These are phyloP conservation scores for Hymenoscyphus scutula DNA, from an alignment of 2,329 filamentous ascomycete genomes.

Conservation along the genomic window DNA sequence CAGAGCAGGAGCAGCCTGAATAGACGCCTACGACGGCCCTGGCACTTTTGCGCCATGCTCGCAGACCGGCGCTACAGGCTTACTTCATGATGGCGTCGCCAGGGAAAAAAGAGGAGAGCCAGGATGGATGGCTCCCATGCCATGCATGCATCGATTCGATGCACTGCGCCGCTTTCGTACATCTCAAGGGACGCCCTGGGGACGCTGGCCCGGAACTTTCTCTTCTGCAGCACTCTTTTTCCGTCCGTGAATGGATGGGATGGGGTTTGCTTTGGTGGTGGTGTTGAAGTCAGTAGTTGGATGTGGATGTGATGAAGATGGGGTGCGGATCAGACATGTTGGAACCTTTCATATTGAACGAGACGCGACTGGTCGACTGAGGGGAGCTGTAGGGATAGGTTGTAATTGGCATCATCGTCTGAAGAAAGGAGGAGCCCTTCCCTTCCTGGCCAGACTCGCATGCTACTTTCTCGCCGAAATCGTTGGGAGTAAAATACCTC, in stretches of 20 bases:
- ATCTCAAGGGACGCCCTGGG: conserved; percentile 14
- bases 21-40: conserved; percentile 5
- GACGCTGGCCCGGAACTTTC: conserved; percentile 18
- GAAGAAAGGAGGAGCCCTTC: too few relatives aligned
- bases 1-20: conserved; percentile 17
- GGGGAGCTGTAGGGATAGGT: background rate
- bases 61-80: conserved; percentile 3
- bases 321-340: background rate
- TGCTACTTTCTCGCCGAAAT: too few relatives aligned
- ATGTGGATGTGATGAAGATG: background rate
- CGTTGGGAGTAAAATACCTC: too few relatives aligned
- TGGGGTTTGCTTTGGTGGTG: background rate
- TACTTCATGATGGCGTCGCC: background rate
- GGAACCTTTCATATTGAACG: background rate
- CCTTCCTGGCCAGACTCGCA: too few relatives aligned
- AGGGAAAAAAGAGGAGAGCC: conserved; percentile 1
- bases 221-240: conserved; percentile 8
- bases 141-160: conserved; percentile 11
- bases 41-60: conserved; percentile 3
- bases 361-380: background rate
- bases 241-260: background rate
- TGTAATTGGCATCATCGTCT: too few relatives aligned
- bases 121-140: conserved; percentile 4
- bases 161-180: conserved; percentile 23
- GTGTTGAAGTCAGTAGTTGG: background rate